A percentile compares a stretch with the other conserved stretches of the same genome.
Conservation (phyloP, 495 filamentous ascomycete genomes). For the Aspergillus baeticus region DNA sequence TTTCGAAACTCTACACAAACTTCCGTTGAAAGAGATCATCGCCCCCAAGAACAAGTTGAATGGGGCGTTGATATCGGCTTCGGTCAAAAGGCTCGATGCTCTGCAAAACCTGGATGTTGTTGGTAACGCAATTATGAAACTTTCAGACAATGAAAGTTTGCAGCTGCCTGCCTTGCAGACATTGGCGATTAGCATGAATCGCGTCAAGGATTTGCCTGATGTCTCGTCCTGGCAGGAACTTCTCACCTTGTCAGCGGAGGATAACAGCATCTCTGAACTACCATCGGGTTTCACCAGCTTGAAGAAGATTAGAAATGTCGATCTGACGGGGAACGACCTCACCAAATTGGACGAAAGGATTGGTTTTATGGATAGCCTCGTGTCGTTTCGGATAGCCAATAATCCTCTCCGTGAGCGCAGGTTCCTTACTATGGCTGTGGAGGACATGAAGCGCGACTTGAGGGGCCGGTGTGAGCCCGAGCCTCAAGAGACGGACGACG, state of each 20-base stretch:
- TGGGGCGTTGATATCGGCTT: conserved; percentile 66
- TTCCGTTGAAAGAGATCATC: conserved; percentile 72
- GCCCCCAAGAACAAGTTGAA: conserved; percentile 77
- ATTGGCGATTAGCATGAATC: conserved; percentile 73
- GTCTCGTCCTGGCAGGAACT: conserved; percentile 71
- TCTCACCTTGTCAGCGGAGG: conserved; percentile 69
- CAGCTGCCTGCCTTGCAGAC: conserved; percentile 70
- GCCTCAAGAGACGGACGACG: conserved; percentile 40
- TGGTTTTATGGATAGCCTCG: conserved; percentile 75
- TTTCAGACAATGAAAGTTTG: conserved; percentile 51
- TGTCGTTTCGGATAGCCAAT: conserved; percentile 69
- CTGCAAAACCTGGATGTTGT: conserved; percentile 76
- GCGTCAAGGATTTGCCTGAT: conserved; percentile 67
- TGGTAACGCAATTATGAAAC: conserved; percentile 64
- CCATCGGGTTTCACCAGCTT: conserved; percentile 72
- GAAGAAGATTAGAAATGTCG: conserved; percentile 64
- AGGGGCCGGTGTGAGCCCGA: conserved; percentile 65
- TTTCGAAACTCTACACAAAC: conserved; percentile 59
- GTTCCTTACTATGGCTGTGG: conserved; percentile 73
- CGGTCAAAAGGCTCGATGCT: conserved; percentile 53
- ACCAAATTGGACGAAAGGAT: conserved; percentile 71
- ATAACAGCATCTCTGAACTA: conserved; percentile 72
- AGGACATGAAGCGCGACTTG: conserved; percentile 78
- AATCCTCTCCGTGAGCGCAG: conserved; percentile 89
- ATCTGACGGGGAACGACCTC: conserved; percentile 83